Evolutionary conservation across 2,329 filamentous ascomycete species (phyloP).

Genomic region (Aspergillus piperis): DNA sequence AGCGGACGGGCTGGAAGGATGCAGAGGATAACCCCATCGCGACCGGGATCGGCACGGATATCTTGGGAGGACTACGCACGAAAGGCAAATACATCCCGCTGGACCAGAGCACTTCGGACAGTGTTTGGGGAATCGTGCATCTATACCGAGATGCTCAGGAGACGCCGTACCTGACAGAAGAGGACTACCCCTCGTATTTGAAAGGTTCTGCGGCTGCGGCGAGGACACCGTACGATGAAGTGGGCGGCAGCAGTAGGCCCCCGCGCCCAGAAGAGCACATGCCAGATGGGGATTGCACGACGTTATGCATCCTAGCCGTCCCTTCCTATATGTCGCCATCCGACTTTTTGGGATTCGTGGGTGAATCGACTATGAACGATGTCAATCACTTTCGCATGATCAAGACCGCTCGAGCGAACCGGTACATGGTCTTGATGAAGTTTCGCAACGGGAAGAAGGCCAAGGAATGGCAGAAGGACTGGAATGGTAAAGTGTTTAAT

Average conservation of each 20-base stretch:
- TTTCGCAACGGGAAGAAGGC: slow-evolving; percentile 77
- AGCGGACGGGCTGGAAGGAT: slow-evolving; percentile 26
- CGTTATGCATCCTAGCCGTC: slow-evolving; percentile 89
- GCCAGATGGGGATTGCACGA: slow-evolving; percentile 68
- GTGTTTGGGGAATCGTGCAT: slow-evolving; percentile 91
- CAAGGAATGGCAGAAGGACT: slow-evolving; percentile 76
- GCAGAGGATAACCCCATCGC: slow-evolving; percentile 43
- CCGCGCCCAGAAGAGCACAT: slow-evolving; percentile 17
- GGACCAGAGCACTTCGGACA: slow-evolving; percentile 69
- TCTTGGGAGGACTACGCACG: slow-evolving; percentile 69
- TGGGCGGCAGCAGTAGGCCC: slow-evolving; percentile 24
- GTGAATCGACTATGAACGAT: slow-evolving; percentile 79
- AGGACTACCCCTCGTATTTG: slow-evolving; percentile 49
- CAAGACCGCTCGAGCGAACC: slow-evolving; percentile 81
- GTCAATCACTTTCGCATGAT: slow-evolving; percentile 96
- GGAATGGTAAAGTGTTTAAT: slow-evolving; percentile 93
- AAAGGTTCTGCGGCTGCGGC: slow-evolving; percentile 41
- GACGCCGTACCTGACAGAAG: slow-evolving; percentile 57
- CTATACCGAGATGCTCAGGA: slow-evolving; percentile 85
- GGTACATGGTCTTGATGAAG: slow-evolving; percentile 95
- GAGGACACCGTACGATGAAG: slow-evolving; percentile 28
- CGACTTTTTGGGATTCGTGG: slow-evolving; percentile 88
- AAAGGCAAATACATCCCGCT: slow-evolving; percentile 78
- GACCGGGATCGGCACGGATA: slow-evolving; percentile 52
- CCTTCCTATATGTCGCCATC: slow-evolving; percentile 90